Evolutionary conservation across 78 protist species (phyloP).

Genomic region (Dictyostelium discoideum): dicty_2.7 NC_007089.4:747001-747500

Average conservation of each 20-base stretch:
- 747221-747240: conserved; percentile 25
- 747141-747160: conserved; percentile 53
- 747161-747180: conserved; percentile 51
- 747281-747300: conserved; percentile 59
- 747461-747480: conserved; percentile 45
- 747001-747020: conserved; percentile 42
- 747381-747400: conserved; percentile 53
- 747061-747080: conserved; percentile 79
- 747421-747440: conserved; percentile 55
- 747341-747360: conserved; percentile 67
- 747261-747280: conserved; percentile 11
- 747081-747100: conserved; percentile 57
- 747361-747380: conserved; percentile 35
- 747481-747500: conserved; percentile 82
- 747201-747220: conserved; percentile 78
- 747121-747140: background rate
- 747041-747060: conserved; percentile 71
- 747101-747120: conserved; percentile 12
- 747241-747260: conserved; percentile 44
- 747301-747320: conserved; percentile 37
- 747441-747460: conserved; percentile 73
- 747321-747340: conserved; percentile 35
- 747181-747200: conserved; percentile 77
- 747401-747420: conserved; percentile 84
- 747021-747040: conserved; percentile 49